These are phyloP conservation scores for Rhynchosporium agropyri DNA, from an alignment of 2,329 filamentous ascomycete species.

Conservation along the genomic window DNA sequence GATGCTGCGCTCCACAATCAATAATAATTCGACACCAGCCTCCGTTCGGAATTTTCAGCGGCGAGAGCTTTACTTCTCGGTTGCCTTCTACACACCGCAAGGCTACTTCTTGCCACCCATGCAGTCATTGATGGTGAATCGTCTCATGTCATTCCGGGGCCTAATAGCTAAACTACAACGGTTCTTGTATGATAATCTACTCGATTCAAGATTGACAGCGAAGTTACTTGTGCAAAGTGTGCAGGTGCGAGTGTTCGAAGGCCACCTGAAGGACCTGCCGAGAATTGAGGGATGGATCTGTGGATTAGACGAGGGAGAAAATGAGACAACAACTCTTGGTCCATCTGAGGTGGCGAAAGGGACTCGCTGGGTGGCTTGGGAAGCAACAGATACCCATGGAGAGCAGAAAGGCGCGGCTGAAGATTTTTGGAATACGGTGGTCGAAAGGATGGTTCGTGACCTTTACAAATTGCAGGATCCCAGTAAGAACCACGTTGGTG, in stretches of 20 bases:
- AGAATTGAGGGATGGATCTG: not conserved
- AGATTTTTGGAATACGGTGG: not conserved
- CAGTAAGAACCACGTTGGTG: not conserved
- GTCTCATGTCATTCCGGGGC: not conserved
- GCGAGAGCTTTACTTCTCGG: not conserved
- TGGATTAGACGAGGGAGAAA: not conserved
- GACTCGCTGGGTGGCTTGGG: constrained; percentile 8
- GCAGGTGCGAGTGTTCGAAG: not conserved
- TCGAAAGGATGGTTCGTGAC: constrained; percentile 5
- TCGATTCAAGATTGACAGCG: not conserved
- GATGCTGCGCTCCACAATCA: not conserved
- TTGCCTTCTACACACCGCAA: not conserved
- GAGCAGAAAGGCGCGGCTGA: not conserved
- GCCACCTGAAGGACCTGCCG: not conserved
- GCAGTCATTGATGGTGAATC: not conserved
- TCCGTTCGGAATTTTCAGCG: too few relatives aligned
- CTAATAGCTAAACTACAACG: not conserved
- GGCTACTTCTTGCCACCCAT: constrained; percentile 3
- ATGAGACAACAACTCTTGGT: not conserved
- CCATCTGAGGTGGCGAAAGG: not conserved
- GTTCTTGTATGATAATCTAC: not conserved
- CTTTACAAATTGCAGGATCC: not conserved
- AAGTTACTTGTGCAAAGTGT: constrained; percentile 8
- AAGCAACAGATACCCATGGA: not conserved
- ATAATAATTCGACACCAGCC: too few relatives aligned